Percentiles rank a stretch among this genome's conserved stretches.
phyloP scores from a whole-genome alignment of 1,284 basidiomycete species.

The Hymenochaete sp. region DNA sequence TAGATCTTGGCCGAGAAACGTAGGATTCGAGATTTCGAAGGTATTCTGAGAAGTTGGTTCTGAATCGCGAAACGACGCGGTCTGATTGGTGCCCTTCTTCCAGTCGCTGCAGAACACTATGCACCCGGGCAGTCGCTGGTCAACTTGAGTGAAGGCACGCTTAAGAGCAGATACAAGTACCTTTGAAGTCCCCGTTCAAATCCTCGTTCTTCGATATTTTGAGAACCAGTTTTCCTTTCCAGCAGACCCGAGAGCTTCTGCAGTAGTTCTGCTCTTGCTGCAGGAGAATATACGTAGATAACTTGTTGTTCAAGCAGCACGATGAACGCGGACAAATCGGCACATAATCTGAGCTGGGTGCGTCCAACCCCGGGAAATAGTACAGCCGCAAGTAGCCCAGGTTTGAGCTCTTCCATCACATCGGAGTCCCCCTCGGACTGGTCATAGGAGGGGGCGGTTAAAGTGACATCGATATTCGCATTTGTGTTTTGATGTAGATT shows the following conservation, averaged over 20 bases:
- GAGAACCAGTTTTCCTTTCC: not conserved
- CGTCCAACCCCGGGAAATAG: constrained; percentile 6
- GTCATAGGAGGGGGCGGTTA: not conserved
- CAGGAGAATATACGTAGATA: not conserved
- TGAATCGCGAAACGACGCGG: not conserved
- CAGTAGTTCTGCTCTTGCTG: not conserved
- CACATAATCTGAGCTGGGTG: constrained; percentile 9
- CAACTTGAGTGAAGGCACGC: not conserved
- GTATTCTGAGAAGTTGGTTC: not conserved
- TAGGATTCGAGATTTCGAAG: no score
- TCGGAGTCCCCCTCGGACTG: not conserved
- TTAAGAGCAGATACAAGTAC: not conserved
- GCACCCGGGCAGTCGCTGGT: not conserved
- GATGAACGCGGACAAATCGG: constrained; percentile 11
- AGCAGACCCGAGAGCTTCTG: not conserved
- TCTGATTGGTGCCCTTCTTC: not conserved
- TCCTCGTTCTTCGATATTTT: not conserved
- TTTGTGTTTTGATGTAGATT: not conserved
- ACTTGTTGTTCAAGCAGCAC: constrained; percentile 5
- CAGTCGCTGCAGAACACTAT: not conserved
- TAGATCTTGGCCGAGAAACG: no score
- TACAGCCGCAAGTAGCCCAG: constrained; percentile 9
- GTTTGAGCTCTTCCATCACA: constrained; percentile 2
- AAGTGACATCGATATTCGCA: not conserved
- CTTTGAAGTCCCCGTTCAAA: constrained; percentile 6